phyloP scores from a whole-genome alignment of 192 early-diverging fungal species.

The Coemansia sp. region DNA sequence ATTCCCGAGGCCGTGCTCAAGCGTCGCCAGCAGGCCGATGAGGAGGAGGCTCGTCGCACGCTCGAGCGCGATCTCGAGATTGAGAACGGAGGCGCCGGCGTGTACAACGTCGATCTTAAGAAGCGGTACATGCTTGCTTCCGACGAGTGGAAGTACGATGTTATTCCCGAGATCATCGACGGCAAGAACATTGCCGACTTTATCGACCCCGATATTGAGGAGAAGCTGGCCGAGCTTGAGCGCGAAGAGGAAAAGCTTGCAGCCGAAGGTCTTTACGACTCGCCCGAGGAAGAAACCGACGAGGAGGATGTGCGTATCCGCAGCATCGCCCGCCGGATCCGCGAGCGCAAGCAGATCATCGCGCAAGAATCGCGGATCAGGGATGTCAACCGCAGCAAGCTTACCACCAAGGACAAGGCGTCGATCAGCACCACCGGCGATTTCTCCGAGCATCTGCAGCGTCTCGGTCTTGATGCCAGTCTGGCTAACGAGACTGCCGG shows the following conservation, averaged over 20 bases:
- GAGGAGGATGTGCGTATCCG: slow-evolving; percentile 83
- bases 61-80: slow-evolving; percentile 91
- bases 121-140: slow-evolving; percentile 84
- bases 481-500: slow-evolving; percentile 56
- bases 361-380: slow-evolving; percentile 74
- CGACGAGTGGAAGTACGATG: slow-evolving; percentile 94
- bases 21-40: slow-evolving; percentile 57
- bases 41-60: slow-evolving; percentile 56
- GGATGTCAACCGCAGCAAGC: slow-evolving; percentile 79
- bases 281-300: slow-evolving; percentile 64
- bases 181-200: slow-evolving; percentile 99
- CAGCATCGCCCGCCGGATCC: slow-evolving; percentile 75
- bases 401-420: slow-evolving; percentile 48
- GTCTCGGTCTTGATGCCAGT: slow-evolving; percentile 70
- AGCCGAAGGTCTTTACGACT: slow-evolving; percentile 93
- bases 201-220: slow-evolving; percentile 96
- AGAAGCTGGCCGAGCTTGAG: slow-evolving; percentile 91
- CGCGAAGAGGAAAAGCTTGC: slow-evolving; percentile 93
- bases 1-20: slow-evolving; percentile 76
- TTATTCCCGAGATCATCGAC: slow-evolving; percentile 97
- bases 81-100: slow-evolving; percentile 91
- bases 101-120: slow-evolving; percentile 93
- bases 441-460: slow-evolving; percentile 71
- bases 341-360: slow-evolving; percentile 83
- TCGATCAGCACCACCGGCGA: slow-evolving; percentile 45